These are phyloP conservation scores for Dorcoceras hygrometricum DNA, from an alignment of 257 asterid genomes.

Conservation along the genomic window DNA sequence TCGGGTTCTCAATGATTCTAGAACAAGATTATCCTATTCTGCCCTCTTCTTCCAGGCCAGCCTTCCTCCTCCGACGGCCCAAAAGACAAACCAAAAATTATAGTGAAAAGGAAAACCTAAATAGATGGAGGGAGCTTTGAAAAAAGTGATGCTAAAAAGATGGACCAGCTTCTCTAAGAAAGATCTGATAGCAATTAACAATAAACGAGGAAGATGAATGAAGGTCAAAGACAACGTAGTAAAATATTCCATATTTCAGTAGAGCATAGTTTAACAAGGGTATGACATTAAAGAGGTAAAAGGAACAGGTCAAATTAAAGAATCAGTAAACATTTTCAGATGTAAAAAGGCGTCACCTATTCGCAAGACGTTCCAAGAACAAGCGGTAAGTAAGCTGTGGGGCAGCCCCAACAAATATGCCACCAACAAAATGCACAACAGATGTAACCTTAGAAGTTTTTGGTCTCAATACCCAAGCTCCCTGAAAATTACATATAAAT, in stretches of 20 bases:
- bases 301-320: neutral
- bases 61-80: slow-evolving; percentile 2
- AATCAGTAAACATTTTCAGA: slow-evolving; percentile 3
- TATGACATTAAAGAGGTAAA: neutral
- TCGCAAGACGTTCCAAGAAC: slow-evolving; percentile 87
- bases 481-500: slow-evolving; percentile 40
- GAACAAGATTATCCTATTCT: slow-evolving; percentile 10
- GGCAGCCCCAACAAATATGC: slow-evolving; percentile 97
- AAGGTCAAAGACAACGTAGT: neutral
- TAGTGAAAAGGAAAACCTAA: neutral
- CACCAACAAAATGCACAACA: slow-evolving; percentile 83
- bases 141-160: neutral
- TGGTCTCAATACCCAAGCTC: slow-evolving; percentile 92
- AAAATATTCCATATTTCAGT: slow-evolving; percentile 9
- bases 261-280: slow-evolving; percentile 12
- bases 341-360: slow-evolving; percentile 46
- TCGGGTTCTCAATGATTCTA: slow-evolving; percentile 20
- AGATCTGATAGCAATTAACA: neutral
- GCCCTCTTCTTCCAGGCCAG: neutral
- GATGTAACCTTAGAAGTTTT: slow-evolving; percentile 46
- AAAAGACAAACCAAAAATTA: neutral
- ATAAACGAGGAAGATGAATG: neutral
- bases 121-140: slow-evolving; percentile 1
- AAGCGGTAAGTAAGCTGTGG: slow-evolving; percentile 92
- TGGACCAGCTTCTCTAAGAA: slow-evolving; percentile 10